Conservation (phyloP, 352 stramenopile species). For the Phytophthora crassamura region DNA sequence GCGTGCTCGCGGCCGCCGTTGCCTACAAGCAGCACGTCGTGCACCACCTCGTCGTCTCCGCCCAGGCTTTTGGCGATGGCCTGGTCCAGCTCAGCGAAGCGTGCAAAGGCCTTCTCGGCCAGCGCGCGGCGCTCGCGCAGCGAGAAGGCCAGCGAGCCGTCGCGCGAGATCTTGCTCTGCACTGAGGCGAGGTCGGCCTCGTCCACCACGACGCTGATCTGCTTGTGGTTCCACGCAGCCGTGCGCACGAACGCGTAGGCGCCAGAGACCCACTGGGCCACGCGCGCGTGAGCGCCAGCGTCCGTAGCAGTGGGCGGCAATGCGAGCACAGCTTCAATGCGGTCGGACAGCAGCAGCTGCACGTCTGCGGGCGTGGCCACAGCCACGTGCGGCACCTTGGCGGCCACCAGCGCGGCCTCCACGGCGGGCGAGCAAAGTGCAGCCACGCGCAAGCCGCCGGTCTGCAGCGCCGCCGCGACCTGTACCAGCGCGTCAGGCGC, state of each 20-base stretch:
- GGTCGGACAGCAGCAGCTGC: constrained; percentile 73
- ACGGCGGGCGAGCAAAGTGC: constrained; percentile 62
- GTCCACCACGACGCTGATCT: constrained; percentile 84
- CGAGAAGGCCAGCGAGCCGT: constrained; percentile 73
- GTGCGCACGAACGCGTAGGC: constrained; percentile 83
- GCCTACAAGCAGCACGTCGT: constrained; percentile 93
- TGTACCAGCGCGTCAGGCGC: constrained; percentile 56
- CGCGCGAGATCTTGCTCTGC: constrained; percentile 60
- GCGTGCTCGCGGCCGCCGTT: constrained; percentile 94
- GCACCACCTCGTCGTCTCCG: constrained; percentile 64
- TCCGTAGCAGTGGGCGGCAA: constrained; percentile 45
- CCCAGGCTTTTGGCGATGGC: constrained; percentile 63
- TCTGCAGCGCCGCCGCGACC: constrained; percentile 58
- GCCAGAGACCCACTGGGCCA: constrained; percentile 76
- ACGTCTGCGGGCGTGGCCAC: constrained; percentile 69
- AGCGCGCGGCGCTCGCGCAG: constrained; percentile 71
- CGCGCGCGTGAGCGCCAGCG: constrained; percentile 43
- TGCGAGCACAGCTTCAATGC: constrained; percentile 72
- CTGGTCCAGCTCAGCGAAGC: constrained; percentile 79
- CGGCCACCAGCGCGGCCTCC: constrained; percentile 64
- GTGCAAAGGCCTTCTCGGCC: constrained; percentile 81
- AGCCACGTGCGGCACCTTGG: constrained; percentile 80
- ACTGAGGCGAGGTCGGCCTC: constrained; percentile 62
- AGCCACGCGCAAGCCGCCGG: constrained; percentile 63
- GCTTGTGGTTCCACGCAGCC: constrained; percentile 88